Evolutionary conservation across 2,329 filamentous ascomycete species (phyloP).

Genomic region (Phialophora tarda): DNA sequence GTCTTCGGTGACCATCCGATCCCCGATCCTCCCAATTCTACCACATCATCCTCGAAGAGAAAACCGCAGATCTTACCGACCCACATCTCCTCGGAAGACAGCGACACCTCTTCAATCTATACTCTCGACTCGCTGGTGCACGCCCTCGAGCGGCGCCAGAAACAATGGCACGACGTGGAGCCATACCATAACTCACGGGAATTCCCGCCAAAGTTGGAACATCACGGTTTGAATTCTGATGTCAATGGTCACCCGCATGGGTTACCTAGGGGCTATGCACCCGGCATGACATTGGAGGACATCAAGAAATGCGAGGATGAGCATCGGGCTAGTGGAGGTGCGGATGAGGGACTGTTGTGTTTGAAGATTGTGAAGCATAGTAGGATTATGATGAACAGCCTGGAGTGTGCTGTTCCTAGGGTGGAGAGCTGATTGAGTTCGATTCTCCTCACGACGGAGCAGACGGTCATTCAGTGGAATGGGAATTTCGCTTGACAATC

Average conservation of each 20-base stretch:
- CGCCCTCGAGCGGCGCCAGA: slow-evolving; percentile 52
- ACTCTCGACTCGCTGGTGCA: slow-evolving; percentile 47
- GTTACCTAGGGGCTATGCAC: slow-evolving; percentile 26
- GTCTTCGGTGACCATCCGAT: slow-evolving; percentile 36
- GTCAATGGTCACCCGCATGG: slow-evolving; percentile 8
- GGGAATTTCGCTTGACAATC: background rate
- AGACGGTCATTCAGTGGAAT: background rate
- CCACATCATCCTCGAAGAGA: slow-evolving; percentile 2
- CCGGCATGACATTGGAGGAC: slow-evolving; percentile 32
- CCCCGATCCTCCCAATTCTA: slow-evolving; percentile 26
- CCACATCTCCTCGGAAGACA: slow-evolving; percentile 16
- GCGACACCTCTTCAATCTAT: slow-evolving; percentile 14
- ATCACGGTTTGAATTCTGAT: slow-evolving; percentile 12
- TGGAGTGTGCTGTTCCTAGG: slow-evolving; percentile 31
- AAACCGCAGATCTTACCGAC: slow-evolving; percentile 16
- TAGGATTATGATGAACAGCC: slow-evolving; percentile 37
- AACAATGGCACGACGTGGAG: slow-evolving; percentile 47
- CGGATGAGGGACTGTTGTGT: slow-evolving; percentile 39
- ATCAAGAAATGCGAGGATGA: slow-evolving; percentile 26
- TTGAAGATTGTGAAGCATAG: slow-evolving; percentile 40
- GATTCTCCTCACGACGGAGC: background rate
- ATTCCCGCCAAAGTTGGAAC: slow-evolving; percentile 21
- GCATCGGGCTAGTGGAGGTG: slow-evolving; percentile 6
- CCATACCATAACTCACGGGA: slow-evolving; percentile 22
- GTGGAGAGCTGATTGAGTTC: slow-evolving; percentile 15